Evolutionary conservation across 345 rosid genomes (phyloP).

Genomic region (Limnanthes douglasii): DNA sequence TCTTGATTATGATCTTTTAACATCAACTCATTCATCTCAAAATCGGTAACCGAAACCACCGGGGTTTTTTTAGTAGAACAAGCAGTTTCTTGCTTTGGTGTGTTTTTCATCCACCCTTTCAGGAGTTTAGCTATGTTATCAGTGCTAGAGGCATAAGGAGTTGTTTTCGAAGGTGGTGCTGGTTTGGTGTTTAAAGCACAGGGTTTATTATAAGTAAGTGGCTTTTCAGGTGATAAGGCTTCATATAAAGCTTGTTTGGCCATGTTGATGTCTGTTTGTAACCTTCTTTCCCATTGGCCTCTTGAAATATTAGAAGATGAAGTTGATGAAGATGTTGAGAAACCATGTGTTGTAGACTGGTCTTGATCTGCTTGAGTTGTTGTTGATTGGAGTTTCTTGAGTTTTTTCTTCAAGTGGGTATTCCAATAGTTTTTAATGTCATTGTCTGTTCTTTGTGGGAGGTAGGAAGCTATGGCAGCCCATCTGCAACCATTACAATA

Average conservation of each 20-base stretch:
- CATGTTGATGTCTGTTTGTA: constrained; percentile 57
- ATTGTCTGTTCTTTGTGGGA: constrained; percentile 75
- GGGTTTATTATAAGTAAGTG: constrained; percentile 5
- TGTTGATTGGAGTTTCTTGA: constrained; percentile 25
- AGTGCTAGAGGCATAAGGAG: constrained; percentile 42
- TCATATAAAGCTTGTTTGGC: constrained; percentile 53
- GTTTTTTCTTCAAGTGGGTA: constrained; percentile 72
- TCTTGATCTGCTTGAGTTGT: constrained; percentile 14
- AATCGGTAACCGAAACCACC: constrained; percentile 11
- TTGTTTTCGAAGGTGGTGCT: constrained; percentile 14
- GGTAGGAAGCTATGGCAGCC: constrained; percentile 90
- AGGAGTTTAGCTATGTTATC: constrained; percentile 63
- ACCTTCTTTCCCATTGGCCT: constrained; percentile 76
- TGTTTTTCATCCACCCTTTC: constrained; percentile 43
- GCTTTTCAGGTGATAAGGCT: constrained; percentile 45
- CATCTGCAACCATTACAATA: constrained; percentile 32
- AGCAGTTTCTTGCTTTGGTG: constrained; percentile 16
- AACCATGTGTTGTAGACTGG: constrained; percentile 9
- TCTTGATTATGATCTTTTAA: no score
- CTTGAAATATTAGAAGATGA: constrained; percentile 23
- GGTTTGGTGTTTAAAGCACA: constrained; percentile 2
- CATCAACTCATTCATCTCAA: constrained; percentile 9
- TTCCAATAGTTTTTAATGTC: constrained; percentile 81
- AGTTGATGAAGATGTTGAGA: constrained; percentile 13
- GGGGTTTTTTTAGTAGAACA: constrained; percentile 4